phyloP scores from a whole-genome alignment of 495 filamentous ascomycete species.

The Neurospora cerealis region DNA sequence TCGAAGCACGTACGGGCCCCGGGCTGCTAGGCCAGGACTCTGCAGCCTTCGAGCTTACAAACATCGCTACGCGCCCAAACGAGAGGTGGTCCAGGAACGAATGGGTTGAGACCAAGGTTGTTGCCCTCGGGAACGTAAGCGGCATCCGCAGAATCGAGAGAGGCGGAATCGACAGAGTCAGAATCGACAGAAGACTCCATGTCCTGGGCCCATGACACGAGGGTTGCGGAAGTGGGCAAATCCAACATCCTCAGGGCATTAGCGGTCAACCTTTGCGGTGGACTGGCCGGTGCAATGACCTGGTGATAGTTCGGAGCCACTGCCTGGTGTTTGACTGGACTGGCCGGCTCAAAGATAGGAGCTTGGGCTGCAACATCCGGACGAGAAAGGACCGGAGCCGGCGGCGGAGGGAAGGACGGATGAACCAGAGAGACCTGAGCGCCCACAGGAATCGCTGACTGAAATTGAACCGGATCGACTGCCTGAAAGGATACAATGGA shows the following conservation, averaged over 20 bases:
- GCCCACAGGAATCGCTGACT: no score
- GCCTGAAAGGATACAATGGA: no score
- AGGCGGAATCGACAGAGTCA: rapidly evolving
- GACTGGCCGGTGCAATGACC: background rate
- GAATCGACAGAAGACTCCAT: background rate
- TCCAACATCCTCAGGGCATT: background rate
- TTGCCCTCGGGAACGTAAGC: background rate
- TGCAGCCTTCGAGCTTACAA: background rate
- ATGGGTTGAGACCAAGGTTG: no score
- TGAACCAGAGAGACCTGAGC: no score
- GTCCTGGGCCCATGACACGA: background rate
- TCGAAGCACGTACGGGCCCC: background rate
- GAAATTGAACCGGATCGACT: no score
- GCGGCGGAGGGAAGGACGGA: no score
- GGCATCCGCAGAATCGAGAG: no score
- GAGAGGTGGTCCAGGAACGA: background rate
- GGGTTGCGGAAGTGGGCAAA: no score
- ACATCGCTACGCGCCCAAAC: background rate
- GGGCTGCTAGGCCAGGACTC: background rate
- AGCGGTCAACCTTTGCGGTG: background rate
- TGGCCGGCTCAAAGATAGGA: no score
- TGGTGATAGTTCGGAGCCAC: background rate
- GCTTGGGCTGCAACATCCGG: no score
- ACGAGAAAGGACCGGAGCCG: no score
- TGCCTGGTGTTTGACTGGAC: no score